A percentile compares a stretch with the other conserved stretches of the same genome.
phyloP scores from a whole-genome alignment of 108 stramenopile species.

The Fistulifera pelliculosa region DNA sequence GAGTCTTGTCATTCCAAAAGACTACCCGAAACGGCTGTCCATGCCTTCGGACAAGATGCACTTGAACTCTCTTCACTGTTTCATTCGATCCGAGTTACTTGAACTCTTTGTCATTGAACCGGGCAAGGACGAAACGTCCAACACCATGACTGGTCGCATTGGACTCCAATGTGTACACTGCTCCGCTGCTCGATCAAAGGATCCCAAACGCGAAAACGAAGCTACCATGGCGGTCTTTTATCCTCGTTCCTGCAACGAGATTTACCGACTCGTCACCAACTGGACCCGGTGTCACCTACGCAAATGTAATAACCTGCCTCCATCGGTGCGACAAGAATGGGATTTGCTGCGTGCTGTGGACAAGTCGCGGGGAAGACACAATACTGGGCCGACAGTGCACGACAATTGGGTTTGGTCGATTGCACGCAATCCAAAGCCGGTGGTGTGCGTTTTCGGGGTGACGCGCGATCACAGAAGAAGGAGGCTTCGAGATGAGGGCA shows the following conservation, averaged over 20 bases:
- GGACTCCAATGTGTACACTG: slow-evolving; percentile 80
- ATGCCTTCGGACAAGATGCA: slow-evolving; percentile 25
- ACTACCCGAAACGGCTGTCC: slow-evolving; percentile 32
- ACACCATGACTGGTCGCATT: slow-evolving; percentile 53
- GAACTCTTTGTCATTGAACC: slow-evolving; percentile 39
- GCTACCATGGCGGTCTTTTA: slow-evolving; percentile 66
- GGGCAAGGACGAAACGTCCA: slow-evolving; percentile 27
- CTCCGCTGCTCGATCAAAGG: slow-evolving; percentile 20
- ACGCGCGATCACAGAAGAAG: not conserved
- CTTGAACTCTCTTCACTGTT: slow-evolving; percentile 49
- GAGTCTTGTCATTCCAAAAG: slow-evolving; percentile 10
- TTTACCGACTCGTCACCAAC: slow-evolving; percentile 73
- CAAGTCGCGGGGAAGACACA: slow-evolving; percentile 70
- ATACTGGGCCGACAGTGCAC: slow-evolving; percentile 71
- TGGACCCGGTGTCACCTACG: slow-evolving; percentile 79
- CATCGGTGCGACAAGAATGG: slow-evolving; percentile 41
- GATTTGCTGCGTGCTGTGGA: slow-evolving; percentile 39
- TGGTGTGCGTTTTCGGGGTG: slow-evolving; percentile 27
- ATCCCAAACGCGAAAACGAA: slow-evolving; percentile 15
- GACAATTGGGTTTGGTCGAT: slow-evolving; percentile 61
- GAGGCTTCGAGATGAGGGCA: not conserved
- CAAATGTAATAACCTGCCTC: slow-evolving; percentile 60
- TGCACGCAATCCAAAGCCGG: slow-evolving; percentile 24
- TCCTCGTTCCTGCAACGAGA: slow-evolving; percentile 61
- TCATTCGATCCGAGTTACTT: slow-evolving; percentile 35